These are phyloP conservation scores for Ophiosphaerella narmari DNA, from an alignment of 2,329 filamentous ascomycete species.

Conservation along the genomic window DNA sequence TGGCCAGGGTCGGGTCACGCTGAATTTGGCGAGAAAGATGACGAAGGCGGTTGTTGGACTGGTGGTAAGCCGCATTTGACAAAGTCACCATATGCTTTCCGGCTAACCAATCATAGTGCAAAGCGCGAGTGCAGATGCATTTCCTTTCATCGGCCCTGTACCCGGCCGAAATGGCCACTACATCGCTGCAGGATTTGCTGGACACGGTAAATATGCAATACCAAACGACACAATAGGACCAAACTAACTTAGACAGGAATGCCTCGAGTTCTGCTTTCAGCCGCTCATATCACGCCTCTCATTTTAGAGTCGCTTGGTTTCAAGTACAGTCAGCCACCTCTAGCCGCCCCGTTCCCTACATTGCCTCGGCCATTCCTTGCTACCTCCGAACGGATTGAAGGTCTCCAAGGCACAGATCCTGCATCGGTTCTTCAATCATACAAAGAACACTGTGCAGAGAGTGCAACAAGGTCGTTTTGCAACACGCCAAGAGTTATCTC, in stretches of 20 bases:
- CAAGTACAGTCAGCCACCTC: constrained; percentile 3
- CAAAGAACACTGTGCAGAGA: constrained; percentile 3
- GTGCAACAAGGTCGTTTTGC: constrained; percentile 12
- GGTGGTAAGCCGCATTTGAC: constrained; percentile 3
- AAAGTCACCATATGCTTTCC: background rate
- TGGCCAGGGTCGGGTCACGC: constrained; percentile 3
- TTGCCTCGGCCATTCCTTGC: constrained; percentile 11
- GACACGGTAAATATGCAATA: constrained; percentile 8
- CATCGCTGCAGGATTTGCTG: constrained; percentile 12
- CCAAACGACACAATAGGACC: too few relatives aligned
- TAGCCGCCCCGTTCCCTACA: constrained; percentile 7
- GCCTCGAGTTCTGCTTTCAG: constrained; percentile 10
- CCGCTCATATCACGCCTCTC: constrained; percentile 11
- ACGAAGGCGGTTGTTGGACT: constrained; percentile 14
- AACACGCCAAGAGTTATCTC: background rate
- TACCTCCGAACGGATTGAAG: constrained; percentile 7
- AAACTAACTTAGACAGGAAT: constrained; percentile 3
- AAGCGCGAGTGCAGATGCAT: constrained; percentile 7
- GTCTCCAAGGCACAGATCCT: constrained; percentile 7
- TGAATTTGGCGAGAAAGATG: constrained; percentile 5
- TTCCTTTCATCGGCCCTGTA: constrained; percentile 12
- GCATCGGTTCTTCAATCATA: background rate
- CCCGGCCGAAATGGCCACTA: constrained; percentile 6
- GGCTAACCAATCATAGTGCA: constrained; percentile 3
- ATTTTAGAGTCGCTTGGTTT: constrained; percentile 9